Conservation (phyloP, 78 protist species). For the Polysphondylium violaceum region DNA sequence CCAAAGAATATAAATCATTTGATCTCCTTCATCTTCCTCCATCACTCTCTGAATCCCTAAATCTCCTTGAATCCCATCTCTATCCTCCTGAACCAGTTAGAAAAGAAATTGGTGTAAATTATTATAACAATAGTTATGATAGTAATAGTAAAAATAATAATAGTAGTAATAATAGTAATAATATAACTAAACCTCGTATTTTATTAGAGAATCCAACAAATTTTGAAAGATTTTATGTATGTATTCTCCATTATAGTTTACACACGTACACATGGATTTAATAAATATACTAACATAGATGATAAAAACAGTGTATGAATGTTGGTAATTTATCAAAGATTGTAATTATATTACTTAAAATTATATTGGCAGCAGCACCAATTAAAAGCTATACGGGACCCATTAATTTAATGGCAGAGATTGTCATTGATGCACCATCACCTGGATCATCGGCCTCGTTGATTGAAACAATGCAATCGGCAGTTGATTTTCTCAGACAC, state of each 20-base stretch:
- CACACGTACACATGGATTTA: not conserved
- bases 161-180: not conserved
- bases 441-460: conserved; percentile 69
- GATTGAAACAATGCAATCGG: conserved; percentile 73
- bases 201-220: conserved; percentile 18
- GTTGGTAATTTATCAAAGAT: conserved; percentile 39
- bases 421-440: conserved; percentile 58
- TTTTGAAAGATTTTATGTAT: conserved; percentile 57
- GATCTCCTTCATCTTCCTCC: conserved; percentile 41
- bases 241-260: not conserved
- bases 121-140: too few species aligned
- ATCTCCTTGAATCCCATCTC: conserved; percentile 38
- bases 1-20: conserved; percentile 9
- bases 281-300: not conserved
- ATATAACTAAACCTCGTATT: not conserved
- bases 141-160: conserved; percentile 2
- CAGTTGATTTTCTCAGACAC: conserved; percentile 66
- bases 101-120: conserved; percentile 39
- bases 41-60: conserved; percentile 47
- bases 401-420: conserved; percentile 63
- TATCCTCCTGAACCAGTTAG: conserved; percentile 55
- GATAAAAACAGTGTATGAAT: conserved; percentile 5
- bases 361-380: conserved; percentile 61
- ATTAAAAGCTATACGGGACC: conserved; percentile 61
- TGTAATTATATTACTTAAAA: conserved; percentile 45